Evolutionary conservation across 805 yeast genomes (phyloP), one percentile per base, ranked within the genome.

Genomic region (Cyberlindnera japonica): DNA sequence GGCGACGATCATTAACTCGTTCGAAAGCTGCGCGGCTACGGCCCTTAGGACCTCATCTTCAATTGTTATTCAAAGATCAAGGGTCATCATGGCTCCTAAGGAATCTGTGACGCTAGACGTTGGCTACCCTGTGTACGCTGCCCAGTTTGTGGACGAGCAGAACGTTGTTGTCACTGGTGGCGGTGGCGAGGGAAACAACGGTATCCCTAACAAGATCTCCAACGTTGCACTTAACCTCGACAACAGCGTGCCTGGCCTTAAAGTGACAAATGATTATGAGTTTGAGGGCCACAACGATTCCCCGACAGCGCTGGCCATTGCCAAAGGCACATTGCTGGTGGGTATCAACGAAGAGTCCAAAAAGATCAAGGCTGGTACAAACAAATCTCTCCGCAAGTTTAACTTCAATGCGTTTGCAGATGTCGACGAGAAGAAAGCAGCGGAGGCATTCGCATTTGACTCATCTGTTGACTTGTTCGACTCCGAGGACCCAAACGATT

Each of bases 121-220:
- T 28, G 89, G 84, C 3, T 47, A 47, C 53, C 98, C 99, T 1
- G 71, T 89, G 11, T 85, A 83, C 51, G 91, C 88, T 3, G 81
- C 91, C 38, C 75, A 77, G 45, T 89, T 87, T 58, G 67, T 81
- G 33, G 70, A 75, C 49, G 72, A 79, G 47, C 64, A 68, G 45
- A 74, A 80, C 2, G 59, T 90, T 20, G 61, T 89, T 35, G 83
- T 83, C 21, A 79, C 88, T 3, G 99, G 99, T 30, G 99, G 99
- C 33, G 97, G 97, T 22, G 98, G 97, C 19, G 95, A 87, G 59
- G 95, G 95, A 9, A 81, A 80, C 55, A 83, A 87, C 54, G 96
- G 95, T 22, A 79, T 88, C 40, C 84, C 90, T 29, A 91, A 91
- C 62, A 87, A 84, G 58, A 66, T 91, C 47, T 78, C 89, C 4